These are phyloP conservation scores for Russula lepida DNA, from an alignment of 768 basidiomycete species.

Conservation along the genomic window DNA sequence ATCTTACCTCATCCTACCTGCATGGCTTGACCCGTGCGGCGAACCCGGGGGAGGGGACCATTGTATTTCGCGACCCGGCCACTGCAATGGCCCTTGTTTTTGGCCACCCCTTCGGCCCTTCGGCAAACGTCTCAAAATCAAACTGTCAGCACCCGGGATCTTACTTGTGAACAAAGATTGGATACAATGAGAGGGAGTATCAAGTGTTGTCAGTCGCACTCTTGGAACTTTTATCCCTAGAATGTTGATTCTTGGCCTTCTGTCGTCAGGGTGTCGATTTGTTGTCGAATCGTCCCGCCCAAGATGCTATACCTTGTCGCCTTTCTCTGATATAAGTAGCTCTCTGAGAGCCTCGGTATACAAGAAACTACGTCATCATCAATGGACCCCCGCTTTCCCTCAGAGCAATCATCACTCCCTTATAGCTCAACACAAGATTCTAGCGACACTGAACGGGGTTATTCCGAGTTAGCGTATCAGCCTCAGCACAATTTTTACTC, in stretches of 20 bases:
- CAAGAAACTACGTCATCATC: neutral
- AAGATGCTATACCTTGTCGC: neutral
- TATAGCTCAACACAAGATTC: neutral
- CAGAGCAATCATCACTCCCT: neutral
- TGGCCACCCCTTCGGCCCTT: no score
- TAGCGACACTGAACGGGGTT: neutral
- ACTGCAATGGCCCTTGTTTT: neutral
- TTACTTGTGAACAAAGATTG: neutral
- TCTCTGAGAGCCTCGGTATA: neutral
- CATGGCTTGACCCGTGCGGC: neutral
- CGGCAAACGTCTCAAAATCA: neutral
- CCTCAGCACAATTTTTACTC: no score
- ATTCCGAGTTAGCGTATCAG: neutral
- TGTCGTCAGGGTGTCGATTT: neutral
- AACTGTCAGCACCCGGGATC: neutral
- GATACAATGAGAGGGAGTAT: neutral
- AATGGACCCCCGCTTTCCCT: neutral
- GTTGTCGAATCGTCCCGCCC: neutral
- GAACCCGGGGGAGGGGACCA: neutral
- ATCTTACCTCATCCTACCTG: neutral
- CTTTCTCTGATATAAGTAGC: neutral
- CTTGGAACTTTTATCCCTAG: neutral
- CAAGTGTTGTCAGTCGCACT: neutral
- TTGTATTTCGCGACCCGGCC: no score
- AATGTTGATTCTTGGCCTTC: neutral